Evolutionary conservation across 2,329 filamentous ascomycete species (phyloP).

Genomic region (Fusarium kyushuense): DNA sequence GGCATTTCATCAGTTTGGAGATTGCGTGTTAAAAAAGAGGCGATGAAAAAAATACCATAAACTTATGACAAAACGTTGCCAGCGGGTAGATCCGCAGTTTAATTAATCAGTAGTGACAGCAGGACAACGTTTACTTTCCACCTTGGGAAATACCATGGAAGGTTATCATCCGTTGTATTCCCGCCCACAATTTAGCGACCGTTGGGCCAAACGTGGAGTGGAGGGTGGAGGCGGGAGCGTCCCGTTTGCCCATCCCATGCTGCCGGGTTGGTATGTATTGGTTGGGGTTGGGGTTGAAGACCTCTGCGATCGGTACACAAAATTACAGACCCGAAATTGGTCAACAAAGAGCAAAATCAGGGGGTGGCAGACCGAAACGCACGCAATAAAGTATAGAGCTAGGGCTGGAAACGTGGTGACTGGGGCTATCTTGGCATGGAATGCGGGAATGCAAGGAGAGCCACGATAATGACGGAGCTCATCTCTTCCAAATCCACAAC

Average conservation of each 20-base stretch:
- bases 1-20: conserved; percentile 1
- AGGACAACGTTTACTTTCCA: conserved; percentile 33
- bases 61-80: conserved; percentile 11
- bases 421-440: conserved; percentile 35
- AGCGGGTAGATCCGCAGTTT: conserved; percentile 42
- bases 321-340: conserved; percentile 23
- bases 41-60: conserved; percentile 9
- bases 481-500: conserved; percentile 34
- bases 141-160: conserved; percentile 36
- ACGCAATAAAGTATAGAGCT: conserved; percentile 26
- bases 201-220: conserved; percentile 21
- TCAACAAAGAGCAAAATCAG: conserved; percentile 11
- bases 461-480: conserved; percentile 37
- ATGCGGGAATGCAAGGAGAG: conserved; percentile 44
- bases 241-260: conserved; percentile 15
- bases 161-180: conserved; percentile 23
- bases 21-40: conserved; percentile 1
- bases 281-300: conserved; percentile 39
- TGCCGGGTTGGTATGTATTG: conserved; percentile 31
- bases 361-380: conserved; percentile 26
- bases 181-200: conserved; percentile 33
- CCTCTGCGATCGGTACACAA: conserved; percentile 36
- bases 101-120: conserved; percentile 23
- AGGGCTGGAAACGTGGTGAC: conserved; percentile 44
- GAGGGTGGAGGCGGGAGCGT: conserved; percentile 28